Base-by-base conservation (phyloP, 1,284 basidiomycete genomes). In the Entoloma clypeatum region DNA sequence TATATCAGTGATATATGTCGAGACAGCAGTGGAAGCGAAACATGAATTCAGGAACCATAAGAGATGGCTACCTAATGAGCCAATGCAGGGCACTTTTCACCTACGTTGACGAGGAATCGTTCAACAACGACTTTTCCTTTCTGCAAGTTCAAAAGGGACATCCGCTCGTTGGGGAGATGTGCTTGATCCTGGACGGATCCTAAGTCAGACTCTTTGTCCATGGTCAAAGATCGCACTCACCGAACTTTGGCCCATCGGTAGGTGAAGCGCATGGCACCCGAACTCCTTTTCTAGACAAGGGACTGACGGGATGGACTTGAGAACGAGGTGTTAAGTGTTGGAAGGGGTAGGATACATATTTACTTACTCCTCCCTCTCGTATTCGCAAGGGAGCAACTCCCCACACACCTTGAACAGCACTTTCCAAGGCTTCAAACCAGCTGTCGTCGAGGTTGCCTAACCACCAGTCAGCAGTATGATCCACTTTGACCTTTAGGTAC, bases 401-500 rank as follows among this genome's bases (percentile, higher is more conserved):
- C 93, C 92, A 96, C 53, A 94, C 90, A 33, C 90, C 81, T 45
- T 75, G 70, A 0, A 97, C 79, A 7, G 92, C 86, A 27, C 71
- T 69, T 59, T 92, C 88, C 14, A 98, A 72, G 0, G 87, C 83
- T 51, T 79, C 74, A 69, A 93, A 92, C 78, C 88, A 95, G 2
- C 75, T 72, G 45, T 84, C 84, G 37, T 90, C 77, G 19, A 92
- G 73, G 35, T 86, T 79, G 0, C 93, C 92, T 1, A 97, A 72
- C 95, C 95, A 99, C 93, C 94, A 99, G 55, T 93, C 86, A 0
- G 92, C 93, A 1, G 79, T 84, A 49, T 92, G 88, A 33, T 88
- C 82, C 36, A 97, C 80, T 19, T 68, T 71, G 36, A 94, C 71
- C 86, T 92, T 48, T 16, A 44, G 21, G 27, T 21, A 24, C 11